Evolutionary conservation across 805 yeast genomes (phyloP).

Genomic region (Cyberlindnera lachancei): DNA sequence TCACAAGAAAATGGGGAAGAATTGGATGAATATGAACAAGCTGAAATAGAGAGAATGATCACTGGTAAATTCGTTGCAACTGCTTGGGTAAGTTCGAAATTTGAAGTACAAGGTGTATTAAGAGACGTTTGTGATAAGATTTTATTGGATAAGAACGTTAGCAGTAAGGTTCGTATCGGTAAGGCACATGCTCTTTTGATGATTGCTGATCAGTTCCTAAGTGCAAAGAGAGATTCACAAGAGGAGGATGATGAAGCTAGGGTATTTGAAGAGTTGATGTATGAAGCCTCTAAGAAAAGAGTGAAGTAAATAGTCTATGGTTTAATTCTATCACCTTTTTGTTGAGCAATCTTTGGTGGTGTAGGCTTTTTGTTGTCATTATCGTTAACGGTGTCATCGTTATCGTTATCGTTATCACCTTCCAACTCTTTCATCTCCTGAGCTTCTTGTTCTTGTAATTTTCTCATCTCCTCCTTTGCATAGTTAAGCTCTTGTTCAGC

Average conservation of each 20-base stretch:
- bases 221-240: conserved; percentile 69
- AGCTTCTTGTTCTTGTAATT: too few species aligned
- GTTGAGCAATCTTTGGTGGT: too few species aligned
- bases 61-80: conserved; percentile 89
- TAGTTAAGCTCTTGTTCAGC: too few species aligned
- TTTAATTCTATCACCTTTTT: too few species aligned
- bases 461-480: too few species aligned
- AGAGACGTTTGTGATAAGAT: conserved; percentile 79
- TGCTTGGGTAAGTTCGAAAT: conserved; percentile 91
- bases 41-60: conserved; percentile 72
- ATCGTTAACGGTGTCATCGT: too few species aligned
- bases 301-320: not conserved
- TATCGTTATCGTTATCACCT: too few species aligned
- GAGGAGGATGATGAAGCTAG: conserved; percentile 83
- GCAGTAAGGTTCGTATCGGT: conserved; percentile 51
- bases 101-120: conserved; percentile 73
- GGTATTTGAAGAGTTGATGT: conserved; percentile 86
- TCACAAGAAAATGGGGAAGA: conserved; percentile 53
- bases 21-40: conserved; percentile 51
- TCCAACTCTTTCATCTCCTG: too few species aligned
- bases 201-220: conserved; percentile 63
- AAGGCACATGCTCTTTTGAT: conserved; percentile 75
- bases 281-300: conserved; percentile 36
- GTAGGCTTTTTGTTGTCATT: too few species aligned
- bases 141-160: conserved; percentile 58